phyloP scores from a whole-genome alignment of 2,329 filamentous ascomycete species.

The Botrytis deweyae region DNA sequence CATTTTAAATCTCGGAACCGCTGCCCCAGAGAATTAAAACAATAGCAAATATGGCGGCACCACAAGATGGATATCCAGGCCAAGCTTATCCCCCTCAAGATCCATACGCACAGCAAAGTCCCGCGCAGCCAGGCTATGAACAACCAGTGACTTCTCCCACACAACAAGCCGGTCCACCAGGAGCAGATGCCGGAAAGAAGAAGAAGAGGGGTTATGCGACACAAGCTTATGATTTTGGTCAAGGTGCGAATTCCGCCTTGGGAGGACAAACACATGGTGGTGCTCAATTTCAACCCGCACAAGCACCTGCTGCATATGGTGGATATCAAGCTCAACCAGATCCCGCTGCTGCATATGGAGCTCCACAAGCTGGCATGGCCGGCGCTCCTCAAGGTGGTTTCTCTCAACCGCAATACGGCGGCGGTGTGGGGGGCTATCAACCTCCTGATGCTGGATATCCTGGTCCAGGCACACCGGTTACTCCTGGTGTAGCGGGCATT shows the following conservation, averaged over 20 bases:
- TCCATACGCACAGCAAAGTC: slow-evolving; percentile 47
- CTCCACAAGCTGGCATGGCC: slow-evolving; percentile 34
- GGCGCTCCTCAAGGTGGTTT: slow-evolving; percentile 41
- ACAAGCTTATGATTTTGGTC: slow-evolving; percentile 89
- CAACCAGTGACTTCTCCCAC: slow-evolving; percentile 31
- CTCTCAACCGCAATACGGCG: slow-evolving; percentile 40
- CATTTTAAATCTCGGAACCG: not conserved
- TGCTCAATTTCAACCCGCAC: slow-evolving; percentile 44
- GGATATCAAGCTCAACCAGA: slow-evolving; percentile 37
- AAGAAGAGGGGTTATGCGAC: slow-evolving; percentile 96
- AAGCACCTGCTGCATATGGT: slow-evolving; percentile 42
- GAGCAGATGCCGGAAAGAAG: slow-evolving; percentile 59
- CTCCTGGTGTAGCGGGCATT: slow-evolving; percentile 62
- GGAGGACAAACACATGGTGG: slow-evolving; percentile 65
- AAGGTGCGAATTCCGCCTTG: slow-evolving; percentile 74
- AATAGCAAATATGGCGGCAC: slow-evolving; percentile 46
- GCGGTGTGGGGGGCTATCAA: slow-evolving; percentile 53
- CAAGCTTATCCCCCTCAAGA: slow-evolving; percentile 44
- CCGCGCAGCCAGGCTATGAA: slow-evolving; percentile 39
- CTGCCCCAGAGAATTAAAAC: slow-evolving; percentile 1
- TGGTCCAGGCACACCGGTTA: slow-evolving; percentile 45
- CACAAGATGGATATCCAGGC: slow-evolving; percentile 52
- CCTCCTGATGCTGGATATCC: slow-evolving; percentile 67
- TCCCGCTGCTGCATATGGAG: slow-evolving; percentile 35
- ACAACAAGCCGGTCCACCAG: slow-evolving; percentile 38